Evolutionary conservation across 2,329 filamentous ascomycete species (phyloP), one percentile per base, ranked within the genome.

Genomic region (Fusarium sp.): DNA sequence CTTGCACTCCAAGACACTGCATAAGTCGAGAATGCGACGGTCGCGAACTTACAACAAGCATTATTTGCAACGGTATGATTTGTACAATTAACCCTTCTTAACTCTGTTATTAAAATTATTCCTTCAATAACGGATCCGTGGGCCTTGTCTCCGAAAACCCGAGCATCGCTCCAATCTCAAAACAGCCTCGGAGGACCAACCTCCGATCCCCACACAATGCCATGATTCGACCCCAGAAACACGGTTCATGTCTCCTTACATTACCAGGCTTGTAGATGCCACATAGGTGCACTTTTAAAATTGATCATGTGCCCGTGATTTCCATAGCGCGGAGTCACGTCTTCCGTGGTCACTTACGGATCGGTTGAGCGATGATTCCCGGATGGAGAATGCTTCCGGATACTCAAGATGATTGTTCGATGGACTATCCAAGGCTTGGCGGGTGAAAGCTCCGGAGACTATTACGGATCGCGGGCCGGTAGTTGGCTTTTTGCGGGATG

Each of bases 171-270:
- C 16, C 23, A 15, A 32, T 9, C 72, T 61, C 30, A 60, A 73
- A 64, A 30, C 43, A 64, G 60, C 35, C 30, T 67, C 72, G 72
- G 72, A 74, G 43, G 33, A 37, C 47, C 30, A 50, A 28, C 37
- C 44, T 74, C 72, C 72, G 72, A 54, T 37, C 44, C 46, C 60
- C 67, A 73, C 68, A n/a, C 65, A 32, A 53, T 52, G 23, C 38
- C 28, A 38, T 43, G 30, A 62, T 28, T 32, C 30, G 19, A 44
- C 42, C 12, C 42, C 32, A 30, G 25, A 33, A 21, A 30, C 21
- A 59, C 40, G 35, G 35, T 28, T 64, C 21, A 30, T 35, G 5
- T 47, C 23, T 53, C 50, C 25, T 33, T 23, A 50, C 2, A 5
- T 19, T 23, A 15, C 47, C 47, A 15, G 18, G 21, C 11, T 32